Evolutionary conservation across 1,284 basidiomycete genomes (phyloP).

Genomic region (Marasmius oreades): DNA sequence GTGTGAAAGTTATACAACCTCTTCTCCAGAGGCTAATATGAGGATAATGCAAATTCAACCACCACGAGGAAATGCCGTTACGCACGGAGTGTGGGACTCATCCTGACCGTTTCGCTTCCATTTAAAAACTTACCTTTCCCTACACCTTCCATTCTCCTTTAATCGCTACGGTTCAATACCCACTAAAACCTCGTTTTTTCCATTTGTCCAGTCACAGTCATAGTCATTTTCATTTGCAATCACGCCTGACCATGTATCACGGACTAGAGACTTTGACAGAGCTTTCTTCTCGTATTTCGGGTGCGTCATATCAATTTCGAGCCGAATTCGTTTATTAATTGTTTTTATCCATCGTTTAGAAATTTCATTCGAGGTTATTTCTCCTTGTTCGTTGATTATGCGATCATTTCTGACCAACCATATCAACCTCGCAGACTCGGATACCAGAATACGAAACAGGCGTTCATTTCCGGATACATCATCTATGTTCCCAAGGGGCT

Average conservation of each 20-base stretch:
- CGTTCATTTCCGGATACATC: too few species aligned
- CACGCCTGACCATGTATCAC: conserved; percentile 3
- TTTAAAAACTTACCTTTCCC: not conserved
- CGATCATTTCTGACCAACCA: not conserved
- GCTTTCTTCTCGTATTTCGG: conserved; percentile 1
- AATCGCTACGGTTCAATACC: conserved; percentile 1
- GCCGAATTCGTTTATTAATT: not conserved
- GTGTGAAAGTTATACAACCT: not conserved
- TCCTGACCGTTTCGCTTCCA: not conserved
- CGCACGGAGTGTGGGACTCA: not conserved
- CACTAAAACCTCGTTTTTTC: conserved; percentile 11
- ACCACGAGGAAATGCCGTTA: not conserved
- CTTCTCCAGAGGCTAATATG: not conserved
- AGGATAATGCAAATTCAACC: not conserved
- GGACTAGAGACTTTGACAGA: not conserved
- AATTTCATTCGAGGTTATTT: not conserved
- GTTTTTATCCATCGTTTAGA: not conserved
- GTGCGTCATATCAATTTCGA: conserved; percentile 5
- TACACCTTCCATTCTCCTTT: not conserved
- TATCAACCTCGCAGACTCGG: not conserved
- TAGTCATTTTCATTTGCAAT: conserved; percentile 3
- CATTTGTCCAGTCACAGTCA: conserved; percentile 2
- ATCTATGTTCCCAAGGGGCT: too few species aligned
- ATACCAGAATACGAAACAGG: not conserved
- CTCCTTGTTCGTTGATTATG: not conserved